A percentile compares a stretch with the other conserved stretches of the same genome.
Evolutionary conservation across 2,329 filamentous ascomycete species (phyloP).

Genomic region (Dendryphion nanum): DNA sequence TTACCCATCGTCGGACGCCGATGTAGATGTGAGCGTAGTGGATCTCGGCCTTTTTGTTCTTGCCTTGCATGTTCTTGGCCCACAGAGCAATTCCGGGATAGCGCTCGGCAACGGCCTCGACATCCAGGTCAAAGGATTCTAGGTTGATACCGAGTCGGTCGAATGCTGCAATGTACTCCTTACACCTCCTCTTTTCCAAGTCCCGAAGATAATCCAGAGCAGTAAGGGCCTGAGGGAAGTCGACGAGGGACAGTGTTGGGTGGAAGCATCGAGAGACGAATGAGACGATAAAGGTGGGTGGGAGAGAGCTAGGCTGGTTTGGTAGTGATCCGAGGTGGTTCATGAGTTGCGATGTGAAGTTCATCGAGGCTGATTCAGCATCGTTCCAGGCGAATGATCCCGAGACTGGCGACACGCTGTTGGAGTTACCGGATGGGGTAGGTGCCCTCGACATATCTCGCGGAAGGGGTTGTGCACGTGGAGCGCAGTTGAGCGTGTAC

Average conservation of each 20-base stretch:
- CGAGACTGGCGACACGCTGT: conserved; percentile 35
- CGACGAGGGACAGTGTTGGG: conserved; percentile 55
- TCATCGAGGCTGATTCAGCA: conserved; percentile 40
- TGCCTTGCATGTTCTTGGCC: conserved; percentile 51
- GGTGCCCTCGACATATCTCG: conserved; percentile 26
- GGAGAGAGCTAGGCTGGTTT: conserved; percentile 60
- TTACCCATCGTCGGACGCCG: conserved; percentile 62
- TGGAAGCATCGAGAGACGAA: conserved; percentile 63
- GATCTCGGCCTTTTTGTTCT: conserved; percentile 36
- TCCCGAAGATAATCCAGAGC: conserved; percentile 66
- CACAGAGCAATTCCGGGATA: conserved; percentile 57
- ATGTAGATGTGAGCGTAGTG: conserved; percentile 62
- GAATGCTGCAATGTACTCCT: conserved; percentile 57
- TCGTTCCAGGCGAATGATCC: conserved; percentile 32
- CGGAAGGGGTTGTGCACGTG: conserved; percentile 44
- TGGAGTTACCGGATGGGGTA: conserved; percentile 30
- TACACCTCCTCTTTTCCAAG: conserved; percentile 58
- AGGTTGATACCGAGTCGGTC: conserved; percentile 53
- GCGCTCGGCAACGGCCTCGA: conserved; percentile 48
- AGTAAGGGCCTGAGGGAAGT: conserved; percentile 65
- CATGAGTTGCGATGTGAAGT: conserved; percentile 53
- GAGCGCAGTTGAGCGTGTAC: conserved; percentile 64
- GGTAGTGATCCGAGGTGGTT: conserved; percentile 58
- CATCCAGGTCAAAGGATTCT: conserved; percentile 46
- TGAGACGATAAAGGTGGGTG: conserved; percentile 60